A percentile compares a stretch with the other conserved stretches of the same genome.
These are phyloP conservation scores for Colletotrichum sp. DNA, from an alignment of 2,329 filamentous ascomycete genomes.

Conservation along the genomic window DNA sequence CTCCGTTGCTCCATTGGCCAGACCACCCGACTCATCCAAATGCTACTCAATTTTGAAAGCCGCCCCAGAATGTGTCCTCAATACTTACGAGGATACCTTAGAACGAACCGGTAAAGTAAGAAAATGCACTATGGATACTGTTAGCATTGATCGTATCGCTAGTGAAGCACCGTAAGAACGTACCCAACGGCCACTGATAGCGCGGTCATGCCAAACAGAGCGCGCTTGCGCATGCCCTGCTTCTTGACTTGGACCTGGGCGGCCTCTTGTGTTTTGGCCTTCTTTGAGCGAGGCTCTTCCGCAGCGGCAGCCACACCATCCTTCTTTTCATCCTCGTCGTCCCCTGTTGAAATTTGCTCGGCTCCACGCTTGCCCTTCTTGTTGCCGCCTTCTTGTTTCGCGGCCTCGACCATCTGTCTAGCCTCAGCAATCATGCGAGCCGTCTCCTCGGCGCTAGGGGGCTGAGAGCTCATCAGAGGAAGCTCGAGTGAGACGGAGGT, in stretches of 20 bases:
- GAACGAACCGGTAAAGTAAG: conserved; percentile 57
- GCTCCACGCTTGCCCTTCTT: conserved; percentile 75
- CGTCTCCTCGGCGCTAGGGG: conserved; percentile 78
- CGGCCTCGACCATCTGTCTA: conserved; percentile 83
- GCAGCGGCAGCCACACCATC: conserved; percentile 38
- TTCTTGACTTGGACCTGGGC: conserved; percentile 72
- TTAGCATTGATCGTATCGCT: neutral
- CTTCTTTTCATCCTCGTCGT: conserved; percentile 59
- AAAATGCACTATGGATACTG: conserved; percentile 42
- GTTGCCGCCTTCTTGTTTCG: conserved; percentile 42
- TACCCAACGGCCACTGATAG: conserved; percentile 84
- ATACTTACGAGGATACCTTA: conserved; percentile 28
- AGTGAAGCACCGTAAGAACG: neutral
- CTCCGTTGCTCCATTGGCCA: neutral
- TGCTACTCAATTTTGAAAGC: neutral
- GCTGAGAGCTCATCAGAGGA: conserved; percentile 63
- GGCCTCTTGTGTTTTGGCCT: conserved; percentile 71
- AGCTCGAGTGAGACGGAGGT: conserved; percentile 80
- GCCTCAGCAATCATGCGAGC: conserved; percentile 85
- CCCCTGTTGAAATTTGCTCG: conserved; percentile 72
- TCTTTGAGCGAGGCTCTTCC: conserved; percentile 69
- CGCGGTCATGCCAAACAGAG: conserved; percentile 83
- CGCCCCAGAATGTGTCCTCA: neutral
- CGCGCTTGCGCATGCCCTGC: conserved; percentile 84
- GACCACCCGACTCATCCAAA: neutral